Conservation (phyloP, 176 grass and related monocot genomes). For the Zoysia japonica region DNA sequence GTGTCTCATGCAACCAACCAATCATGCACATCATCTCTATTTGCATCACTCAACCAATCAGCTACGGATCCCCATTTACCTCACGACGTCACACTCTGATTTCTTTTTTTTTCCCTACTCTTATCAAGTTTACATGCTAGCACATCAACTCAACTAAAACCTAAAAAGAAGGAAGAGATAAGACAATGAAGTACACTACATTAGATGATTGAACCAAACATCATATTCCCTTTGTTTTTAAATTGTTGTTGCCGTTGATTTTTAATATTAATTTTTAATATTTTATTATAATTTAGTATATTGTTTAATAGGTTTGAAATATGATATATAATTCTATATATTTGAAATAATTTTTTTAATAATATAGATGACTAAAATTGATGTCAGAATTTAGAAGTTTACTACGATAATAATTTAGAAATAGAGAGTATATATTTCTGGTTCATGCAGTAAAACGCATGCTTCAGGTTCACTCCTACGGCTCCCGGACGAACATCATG, state of each 20-base stretch:
- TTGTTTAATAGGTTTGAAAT: no score
- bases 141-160: neutral
- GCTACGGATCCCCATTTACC: neutral
- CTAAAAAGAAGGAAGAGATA: neutral
- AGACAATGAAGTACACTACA: neutral
- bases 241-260: no score
- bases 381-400: no score
- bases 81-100: neutral
- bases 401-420: no score
- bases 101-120: neutral
- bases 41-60: constrained; percentile 2
- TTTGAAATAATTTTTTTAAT: no score
- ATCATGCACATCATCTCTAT: constrained; percentile 3
- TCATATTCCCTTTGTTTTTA: no score
- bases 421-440: no score
- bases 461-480: constrained; percentile 31
- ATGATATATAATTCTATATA: no score
- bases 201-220: constrained; percentile 11
- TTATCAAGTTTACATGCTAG: neutral
- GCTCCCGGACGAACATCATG: constrained; percentile 6
- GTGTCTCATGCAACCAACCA: neutral
- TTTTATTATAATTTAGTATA: no score
- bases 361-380: no score
- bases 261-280: no score
- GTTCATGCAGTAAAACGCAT: neutral